Evolutionary conservation across 331 rosid genomes (phyloP), one percentile per base, ranked within the genome.

Genomic region (Dryas integrifolia): DNA sequence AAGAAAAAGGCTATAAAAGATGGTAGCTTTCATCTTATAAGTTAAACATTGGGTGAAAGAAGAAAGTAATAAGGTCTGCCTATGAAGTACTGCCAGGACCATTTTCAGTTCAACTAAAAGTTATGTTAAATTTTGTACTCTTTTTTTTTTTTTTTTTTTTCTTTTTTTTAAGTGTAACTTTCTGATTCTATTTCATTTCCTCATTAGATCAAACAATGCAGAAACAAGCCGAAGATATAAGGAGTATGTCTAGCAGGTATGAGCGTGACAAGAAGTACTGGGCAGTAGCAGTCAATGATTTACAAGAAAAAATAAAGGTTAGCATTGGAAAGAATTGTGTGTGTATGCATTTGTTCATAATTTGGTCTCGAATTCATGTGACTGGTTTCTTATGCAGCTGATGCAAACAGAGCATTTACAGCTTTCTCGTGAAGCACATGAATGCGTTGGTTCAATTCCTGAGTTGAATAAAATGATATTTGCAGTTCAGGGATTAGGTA

Each of bases 401-500:
- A 86, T 92, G 92, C 90, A 85, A 80, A 77, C 81, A 62, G 92
- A 92, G 58, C 85, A 86, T 59, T 46, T 69, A 72, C 86, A 59
- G 45, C 92, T 92, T 75, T 92, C 97, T 67, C 63, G 45, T 40
- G 92, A 87, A 77, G 93, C 96, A 0, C 96, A 89, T 82, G 91
- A 86, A 38, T 92, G 97, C 77, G 89, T 83, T 39, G 96, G 87
- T 83, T 87, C 96, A 74, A 87, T 89, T 85, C 97, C 97, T 3
- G 93, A 84, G 68, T 76, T 89, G 78, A 92, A 83, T 77, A 86
- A 87, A 71, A 92, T 92, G 97, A 91, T 89, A 78, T 87, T 72
- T 83, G 93, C 97, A 30, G 90, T 92, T 58, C 88, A 87, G 62
- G 84, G 83, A 72, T 78, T 92, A 75, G 97, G 97, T 92, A 89